Evolutionary conservation across 2,329 filamentous ascomycete species (phyloP).

Genomic region (Grosmannia clavigera): DNA sequence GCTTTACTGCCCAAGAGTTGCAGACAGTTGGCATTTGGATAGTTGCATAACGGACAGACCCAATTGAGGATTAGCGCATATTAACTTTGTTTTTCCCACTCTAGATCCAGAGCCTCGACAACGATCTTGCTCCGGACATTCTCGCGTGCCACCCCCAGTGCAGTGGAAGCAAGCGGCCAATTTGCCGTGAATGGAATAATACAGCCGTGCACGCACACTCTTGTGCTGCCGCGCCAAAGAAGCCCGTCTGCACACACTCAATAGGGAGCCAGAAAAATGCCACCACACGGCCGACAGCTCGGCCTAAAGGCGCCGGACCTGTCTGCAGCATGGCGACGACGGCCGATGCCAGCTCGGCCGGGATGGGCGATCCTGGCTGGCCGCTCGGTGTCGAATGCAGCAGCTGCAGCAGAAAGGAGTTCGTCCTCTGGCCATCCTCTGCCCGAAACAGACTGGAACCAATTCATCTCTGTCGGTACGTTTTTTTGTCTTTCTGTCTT

Average conservation of each 20-base stretch:
- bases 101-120: too few relatives aligned
- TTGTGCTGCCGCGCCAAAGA: neutral
- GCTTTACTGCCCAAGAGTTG: too few relatives aligned
- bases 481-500: neutral
- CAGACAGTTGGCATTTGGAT: too few relatives aligned
- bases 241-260: neutral
- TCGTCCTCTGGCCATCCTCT: too few relatives aligned
- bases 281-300: neutral
- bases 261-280: neutral
- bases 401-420: neutral
- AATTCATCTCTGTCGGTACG: slow-evolving; percentile 9
- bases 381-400: neutral
- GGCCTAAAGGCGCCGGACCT: neutral
- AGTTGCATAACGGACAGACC: too few relatives aligned
- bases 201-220: neutral
- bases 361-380: neutral
- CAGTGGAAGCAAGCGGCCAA: neutral
- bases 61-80: too few relatives aligned
- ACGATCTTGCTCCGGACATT: neutral
- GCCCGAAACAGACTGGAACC: slow-evolving; percentile 10
- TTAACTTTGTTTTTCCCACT: too few relatives aligned
- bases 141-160: neutral
- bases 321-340: neutral
- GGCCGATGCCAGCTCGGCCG: neutral
- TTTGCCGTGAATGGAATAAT: neutral